A percentile compares a stretch with the other conserved stretches of the same genome.
These are phyloP conservation scores for Microstroma glucosiphilum DNA, from an alignment of 1,284 basidiomycete species.

Conservation along the genomic window DNA sequence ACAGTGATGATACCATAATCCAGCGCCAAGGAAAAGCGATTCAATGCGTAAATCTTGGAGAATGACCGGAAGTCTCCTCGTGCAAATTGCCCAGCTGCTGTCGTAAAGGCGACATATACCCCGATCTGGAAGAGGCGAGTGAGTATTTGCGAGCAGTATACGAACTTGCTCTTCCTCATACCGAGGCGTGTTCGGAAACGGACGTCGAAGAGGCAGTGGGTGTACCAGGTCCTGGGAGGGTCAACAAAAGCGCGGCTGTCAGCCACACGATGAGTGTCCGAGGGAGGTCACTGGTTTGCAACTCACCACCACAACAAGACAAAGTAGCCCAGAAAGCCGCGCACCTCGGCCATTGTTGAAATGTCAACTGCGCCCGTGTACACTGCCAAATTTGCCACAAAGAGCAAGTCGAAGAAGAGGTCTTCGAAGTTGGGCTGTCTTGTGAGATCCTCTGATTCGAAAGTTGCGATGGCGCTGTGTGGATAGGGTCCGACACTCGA, in stretches of 20 bases:
- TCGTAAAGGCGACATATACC: not conserved
- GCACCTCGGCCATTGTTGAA: not conserved
- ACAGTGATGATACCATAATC: not conserved
- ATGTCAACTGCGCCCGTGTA: not conserved
- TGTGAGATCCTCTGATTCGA: too few species aligned
- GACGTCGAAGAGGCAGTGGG: constrained; percentile 3
- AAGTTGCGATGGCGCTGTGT: too few species aligned
- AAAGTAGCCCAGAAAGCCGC: not conserved
- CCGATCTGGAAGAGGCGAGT: not conserved
- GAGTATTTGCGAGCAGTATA: not conserved
- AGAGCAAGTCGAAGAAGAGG: constrained; percentile 3
- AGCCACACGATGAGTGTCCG: too few species aligned
- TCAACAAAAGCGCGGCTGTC: too few species aligned
- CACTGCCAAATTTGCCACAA: not conserved
- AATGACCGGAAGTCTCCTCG: not conserved
- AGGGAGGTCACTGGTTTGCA: too few species aligned
- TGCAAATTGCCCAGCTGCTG: not conserved
- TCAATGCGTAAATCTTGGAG: not conserved
- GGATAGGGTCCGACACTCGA: too few species aligned
- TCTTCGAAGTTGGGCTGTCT: constrained; percentile 2
- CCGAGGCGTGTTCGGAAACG: not conserved
- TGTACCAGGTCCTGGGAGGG: not conserved
- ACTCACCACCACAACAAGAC: not conserved
- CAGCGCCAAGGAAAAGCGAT: not conserved
- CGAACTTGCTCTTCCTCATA: not conserved